phyloP scores from a whole-genome alignment of 768 basidiomycete species.

The Hygrocybe coccinea region DNA sequence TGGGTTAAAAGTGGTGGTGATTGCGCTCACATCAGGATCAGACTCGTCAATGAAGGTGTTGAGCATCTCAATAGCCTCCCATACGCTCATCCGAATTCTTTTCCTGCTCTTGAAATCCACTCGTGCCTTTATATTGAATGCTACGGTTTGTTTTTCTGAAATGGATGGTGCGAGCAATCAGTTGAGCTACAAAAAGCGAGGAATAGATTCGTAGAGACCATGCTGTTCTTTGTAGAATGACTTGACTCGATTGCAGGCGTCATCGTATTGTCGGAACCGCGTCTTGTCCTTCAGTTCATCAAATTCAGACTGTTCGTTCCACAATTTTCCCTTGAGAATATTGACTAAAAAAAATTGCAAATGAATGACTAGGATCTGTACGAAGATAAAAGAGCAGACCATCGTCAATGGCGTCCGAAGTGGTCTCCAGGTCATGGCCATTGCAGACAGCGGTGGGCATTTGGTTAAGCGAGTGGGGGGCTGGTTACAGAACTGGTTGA shows the following conservation, averaged over 20 bases:
- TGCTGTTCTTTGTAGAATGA: constrained; percentile 76
- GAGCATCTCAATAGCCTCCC: constrained; percentile 84
- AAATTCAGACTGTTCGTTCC: constrained; percentile 56
- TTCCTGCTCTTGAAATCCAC: constrained; percentile 63
- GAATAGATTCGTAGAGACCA: constrained; percentile 34
- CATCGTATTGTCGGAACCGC: constrained; percentile 67
- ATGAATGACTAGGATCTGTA: background rate
- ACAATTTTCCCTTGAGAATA: constrained; percentile 54
- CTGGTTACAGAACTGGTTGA: too few relatives aligned
- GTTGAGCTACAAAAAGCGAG: background rate
- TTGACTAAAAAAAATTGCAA: constrained; percentile 46
- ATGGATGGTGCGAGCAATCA: background rate
- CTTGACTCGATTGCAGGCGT: constrained; percentile 74
- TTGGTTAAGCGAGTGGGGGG: constrained; percentile 1
- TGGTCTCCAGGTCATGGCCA: constrained; percentile 38
- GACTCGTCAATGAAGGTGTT: constrained; percentile 87
- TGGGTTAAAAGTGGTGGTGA: constrained; percentile 6
- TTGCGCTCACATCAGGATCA: constrained; percentile 69
- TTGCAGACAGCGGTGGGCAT: constrained; percentile 25
- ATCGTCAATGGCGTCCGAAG: constrained; percentile 47
- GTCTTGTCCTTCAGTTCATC: constrained; percentile 62
- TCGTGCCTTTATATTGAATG: constrained; percentile 75
- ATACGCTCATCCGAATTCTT: constrained; percentile 75
- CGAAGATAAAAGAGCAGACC: constrained; percentile 24
- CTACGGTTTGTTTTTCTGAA: constrained; percentile 82